Conservation (phyloP, 2,329 filamentous ascomycete genomes). For the Pseudogymnoascus destructans region DNA sequence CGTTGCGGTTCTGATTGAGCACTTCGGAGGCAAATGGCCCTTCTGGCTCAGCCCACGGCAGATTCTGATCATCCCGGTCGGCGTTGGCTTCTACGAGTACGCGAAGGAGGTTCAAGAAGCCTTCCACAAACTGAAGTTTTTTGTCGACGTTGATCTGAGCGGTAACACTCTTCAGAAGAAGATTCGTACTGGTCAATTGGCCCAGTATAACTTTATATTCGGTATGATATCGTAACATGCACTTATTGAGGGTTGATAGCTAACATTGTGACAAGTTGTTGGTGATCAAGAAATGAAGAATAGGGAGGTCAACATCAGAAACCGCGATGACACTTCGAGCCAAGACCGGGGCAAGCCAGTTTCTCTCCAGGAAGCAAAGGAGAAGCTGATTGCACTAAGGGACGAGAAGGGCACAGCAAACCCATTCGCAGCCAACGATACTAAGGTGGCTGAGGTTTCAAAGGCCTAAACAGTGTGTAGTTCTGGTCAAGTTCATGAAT, state of each 20-base stretch:
- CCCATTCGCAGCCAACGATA: conserved; percentile 23
- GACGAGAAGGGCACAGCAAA: conserved; percentile 31
- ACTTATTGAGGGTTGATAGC: not conserved
- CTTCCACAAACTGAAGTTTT: conserved; percentile 55
- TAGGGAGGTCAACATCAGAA: conserved; percentile 48
- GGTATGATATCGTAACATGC: conserved; percentile 31
- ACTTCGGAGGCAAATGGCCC: conserved; percentile 79
- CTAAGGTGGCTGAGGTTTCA: not conserved
- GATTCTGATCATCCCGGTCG: conserved; percentile 65
- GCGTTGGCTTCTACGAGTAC: conserved; percentile 58
- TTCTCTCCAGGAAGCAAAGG: conserved; percentile 41
- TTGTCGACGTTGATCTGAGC: conserved; percentile 56
- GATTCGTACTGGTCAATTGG: conserved; percentile 67
- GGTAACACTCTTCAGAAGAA: conserved; percentile 83
- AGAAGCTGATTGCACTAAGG: conserved; percentile 40
- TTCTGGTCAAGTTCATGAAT: not conserved
- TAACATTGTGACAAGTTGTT: conserved; percentile 33
- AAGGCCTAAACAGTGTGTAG: not conserved
- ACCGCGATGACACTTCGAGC: conserved; percentile 48
- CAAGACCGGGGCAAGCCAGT: conserved; percentile 49
- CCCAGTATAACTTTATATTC: conserved; percentile 77
- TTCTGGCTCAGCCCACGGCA: conserved; percentile 82
- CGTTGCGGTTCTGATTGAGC: conserved; percentile 67
- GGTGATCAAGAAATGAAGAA: conserved; percentile 48
- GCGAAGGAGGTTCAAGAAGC: conserved; percentile 58